Base-by-base conservation (phyloP, 139 green algal species). In the Dunaliella sp. region DNA sequence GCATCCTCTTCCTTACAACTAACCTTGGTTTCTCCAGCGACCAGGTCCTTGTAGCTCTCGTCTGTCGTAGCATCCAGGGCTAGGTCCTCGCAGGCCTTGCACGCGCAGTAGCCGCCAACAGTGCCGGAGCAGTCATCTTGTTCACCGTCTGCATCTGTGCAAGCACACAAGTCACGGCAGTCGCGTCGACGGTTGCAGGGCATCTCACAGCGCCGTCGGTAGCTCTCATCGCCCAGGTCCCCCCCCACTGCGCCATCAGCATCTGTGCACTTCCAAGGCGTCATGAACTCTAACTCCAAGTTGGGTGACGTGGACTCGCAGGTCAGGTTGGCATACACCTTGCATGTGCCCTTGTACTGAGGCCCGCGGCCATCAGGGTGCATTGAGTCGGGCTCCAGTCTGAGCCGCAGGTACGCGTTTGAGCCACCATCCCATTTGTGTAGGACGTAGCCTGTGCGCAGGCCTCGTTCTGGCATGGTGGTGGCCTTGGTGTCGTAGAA, bases 151-250 rank as follows among this genome's bases (percentile, higher is more conserved):
- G n/a, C n/a, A n/a, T n/a, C n/a, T 34, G 73, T 88, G 88, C 92
- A 95, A 25, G 90, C 85, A 75, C 92, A 95, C 26, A 95, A 73
- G 0, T 89, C 76, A 36, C 83, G 87, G 80, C 93, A 95, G 83
- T 94, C 89, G 2, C 87, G 33, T 57, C 89, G 86, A 38, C 58
- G 80, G 80, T 92, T 88, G 59, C 89, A 94, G 12, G 88, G 89
- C 32, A 89, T 37, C 88, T 92, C 91, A 81, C 91, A 94, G 2
- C 34, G 0, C 22, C 30, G 79, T 74, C 86, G 86, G 84, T 92
- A 92, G 16, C 26, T 77, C 30, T n/a, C 22, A 34, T 86, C 65
- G 38, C 80, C 79, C 65, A 90, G 36, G 57, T 33, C 86, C 48
- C 88, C 87, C 0, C 74, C 1, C 1, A 59, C 25, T 3, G 83